phyloP scores from a whole-genome alignment of 257 asterid genomes.

The Ballota nigra region DNA sequence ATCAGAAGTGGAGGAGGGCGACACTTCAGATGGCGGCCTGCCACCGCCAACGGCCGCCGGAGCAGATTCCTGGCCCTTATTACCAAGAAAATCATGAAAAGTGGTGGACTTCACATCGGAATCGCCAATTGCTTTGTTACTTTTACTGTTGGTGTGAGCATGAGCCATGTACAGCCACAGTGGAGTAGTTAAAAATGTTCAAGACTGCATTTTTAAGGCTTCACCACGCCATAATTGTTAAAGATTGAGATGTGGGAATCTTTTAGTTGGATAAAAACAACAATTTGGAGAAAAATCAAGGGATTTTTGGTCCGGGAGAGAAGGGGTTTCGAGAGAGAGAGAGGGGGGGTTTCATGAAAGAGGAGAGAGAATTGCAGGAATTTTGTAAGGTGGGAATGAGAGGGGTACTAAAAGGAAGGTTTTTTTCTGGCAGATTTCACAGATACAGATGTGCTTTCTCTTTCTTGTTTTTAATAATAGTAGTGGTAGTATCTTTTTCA shows the following conservation, averaged over 20 bases:
- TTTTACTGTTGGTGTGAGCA: conserved; percentile 42
- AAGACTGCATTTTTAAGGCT: conserved; percentile 25
- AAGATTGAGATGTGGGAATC: conserved; percentile 28
- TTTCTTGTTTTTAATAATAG: conserved; percentile 18
- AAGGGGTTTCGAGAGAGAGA: neutral
- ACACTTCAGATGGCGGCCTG: conserved; percentile 54
- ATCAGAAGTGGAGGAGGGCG: conserved; percentile 79
- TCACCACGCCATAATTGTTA: conserved; percentile 29
- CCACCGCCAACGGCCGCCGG: conserved; percentile 37
- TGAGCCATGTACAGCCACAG: conserved; percentile 59
- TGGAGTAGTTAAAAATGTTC: conserved; percentile 10
- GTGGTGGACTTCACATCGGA: conserved; percentile 55
- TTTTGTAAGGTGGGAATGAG: neutral
- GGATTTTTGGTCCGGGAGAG: neutral
- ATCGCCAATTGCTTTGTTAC: conserved; percentile 27
- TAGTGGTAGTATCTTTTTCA: conserved; percentile 22
- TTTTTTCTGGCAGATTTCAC: conserved; percentile 46
- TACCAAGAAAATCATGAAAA: conserved; percentile 90
- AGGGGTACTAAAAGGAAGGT: conserved; percentile 32
- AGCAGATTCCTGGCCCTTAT: conserved; percentile 49
- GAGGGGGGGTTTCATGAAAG: conserved; percentile 16
- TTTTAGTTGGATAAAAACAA: neutral
- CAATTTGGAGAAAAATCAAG: neutral
- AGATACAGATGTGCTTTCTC: conserved; percentile 40
- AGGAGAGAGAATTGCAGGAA: neutral